Evolutionary conservation across 2,329 filamentous ascomycete species (phyloP).

Genomic region (Xylaria sp.): DNA sequence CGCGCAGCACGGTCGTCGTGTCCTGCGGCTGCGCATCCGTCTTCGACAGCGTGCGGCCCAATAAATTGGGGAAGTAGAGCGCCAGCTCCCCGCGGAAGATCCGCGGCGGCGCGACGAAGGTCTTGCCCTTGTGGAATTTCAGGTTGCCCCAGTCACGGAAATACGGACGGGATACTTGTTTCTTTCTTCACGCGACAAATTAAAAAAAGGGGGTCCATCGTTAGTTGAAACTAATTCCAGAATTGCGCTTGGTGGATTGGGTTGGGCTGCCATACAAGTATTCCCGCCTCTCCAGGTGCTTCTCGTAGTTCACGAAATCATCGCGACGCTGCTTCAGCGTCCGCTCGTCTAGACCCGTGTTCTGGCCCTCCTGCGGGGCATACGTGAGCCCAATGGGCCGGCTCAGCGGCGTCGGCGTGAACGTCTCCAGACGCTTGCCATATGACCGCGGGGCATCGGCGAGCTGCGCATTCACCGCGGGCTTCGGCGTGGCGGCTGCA

Average conservation of each 20-base stretch:
- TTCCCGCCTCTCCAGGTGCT: conserved; percentile 70
- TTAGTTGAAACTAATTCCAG: conserved; percentile 1
- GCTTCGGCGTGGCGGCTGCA: conserved; percentile 17
- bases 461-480: conserved; percentile 39
- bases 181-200: conserved; percentile 5
- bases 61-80: conserved; percentile 90
- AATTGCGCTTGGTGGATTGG: neutral
- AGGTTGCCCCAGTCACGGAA: conserved; percentile 94
- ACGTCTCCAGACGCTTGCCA: conserved; percentile 49
- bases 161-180: conserved; percentile 60
- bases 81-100: conserved; percentile 77
- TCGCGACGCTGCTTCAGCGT: conserved; percentile 62
- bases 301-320: conserved; percentile 80
- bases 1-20: conserved; percentile 69
- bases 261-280: conserved; percentile 55
- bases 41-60: conserved; percentile 68
- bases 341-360: conserved; percentile 69
- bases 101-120: conserved; percentile 78
- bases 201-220: neutral
- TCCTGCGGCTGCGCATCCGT: conserved; percentile 49
- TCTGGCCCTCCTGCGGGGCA: conserved; percentile 72
- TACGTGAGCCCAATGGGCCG: conserved; percentile 77
- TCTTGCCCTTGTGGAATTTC: conserved; percentile 78
- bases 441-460: conserved; percentile 56
- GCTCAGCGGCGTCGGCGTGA: conserved; percentile 54